Evolutionary conservation across 129 eudicot species (phyloP).

Genomic region (Deinandra increscens): DNA sequence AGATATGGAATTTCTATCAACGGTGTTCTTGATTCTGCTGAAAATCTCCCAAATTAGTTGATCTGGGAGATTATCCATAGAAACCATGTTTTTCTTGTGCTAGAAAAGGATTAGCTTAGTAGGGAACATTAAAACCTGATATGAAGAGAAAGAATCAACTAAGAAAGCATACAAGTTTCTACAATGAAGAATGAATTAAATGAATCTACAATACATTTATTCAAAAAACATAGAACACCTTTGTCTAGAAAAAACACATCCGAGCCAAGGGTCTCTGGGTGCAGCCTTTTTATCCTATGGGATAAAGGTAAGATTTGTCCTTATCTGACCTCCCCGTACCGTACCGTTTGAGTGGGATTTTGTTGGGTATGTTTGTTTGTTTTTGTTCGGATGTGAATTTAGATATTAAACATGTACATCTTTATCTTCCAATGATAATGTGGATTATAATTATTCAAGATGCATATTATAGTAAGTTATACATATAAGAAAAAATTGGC

Average conservation of each 20-base stretch:
- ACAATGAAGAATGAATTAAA: background rate
- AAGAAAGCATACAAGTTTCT: background rate
- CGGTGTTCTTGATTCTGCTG: constrained; percentile 39
- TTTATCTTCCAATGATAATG: background rate
- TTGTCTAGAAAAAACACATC: too few species aligned
- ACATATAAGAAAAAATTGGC: background rate
- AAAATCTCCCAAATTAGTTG: constrained; percentile 65
- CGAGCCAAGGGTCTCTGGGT: too few species aligned
- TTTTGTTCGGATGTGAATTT: background rate
- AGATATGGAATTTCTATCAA: constrained; percentile 60
- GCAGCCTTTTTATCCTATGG: too few species aligned
- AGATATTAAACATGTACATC: background rate
- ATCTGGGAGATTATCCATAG: constrained; percentile 71
- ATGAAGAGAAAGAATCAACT: constrained; percentile 3
- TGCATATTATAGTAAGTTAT: background rate
- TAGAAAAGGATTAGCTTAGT: background rate
- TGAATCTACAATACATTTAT: background rate
- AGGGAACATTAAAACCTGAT: constrained; percentile 33
- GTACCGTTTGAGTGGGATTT: too few species aligned
- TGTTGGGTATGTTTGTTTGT: too few species aligned
- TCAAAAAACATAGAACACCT: background rate
- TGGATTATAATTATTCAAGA: background rate
- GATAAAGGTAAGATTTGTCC: too few species aligned
- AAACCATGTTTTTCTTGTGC: constrained; percentile 18
- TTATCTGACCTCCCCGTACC: too few species aligned